phyloP scores from a whole-genome alignment of 2,329 filamentous ascomycete species.

The Neocucurbitaria cava region DNA sequence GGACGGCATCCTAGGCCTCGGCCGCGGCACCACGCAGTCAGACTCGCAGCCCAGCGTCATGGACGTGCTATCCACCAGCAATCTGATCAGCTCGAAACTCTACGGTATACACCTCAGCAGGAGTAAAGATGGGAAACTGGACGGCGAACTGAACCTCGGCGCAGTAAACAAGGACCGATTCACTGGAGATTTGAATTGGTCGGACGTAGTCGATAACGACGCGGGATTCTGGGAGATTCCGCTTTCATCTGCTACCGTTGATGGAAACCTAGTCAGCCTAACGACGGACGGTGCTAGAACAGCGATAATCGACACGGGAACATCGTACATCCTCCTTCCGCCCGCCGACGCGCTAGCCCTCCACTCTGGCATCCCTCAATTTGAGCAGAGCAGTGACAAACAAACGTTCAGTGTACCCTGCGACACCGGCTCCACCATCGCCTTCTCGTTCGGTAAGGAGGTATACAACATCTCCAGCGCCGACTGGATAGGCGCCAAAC shows the following conservation, averaged over 20 bases:
- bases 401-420: constrained; percentile 75
- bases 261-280: constrained; percentile 60
- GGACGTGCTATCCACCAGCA: constrained; percentile 64
- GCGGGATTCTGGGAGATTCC: constrained; percentile 75
- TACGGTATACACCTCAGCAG: constrained; percentile 76
- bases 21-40: constrained; percentile 60
- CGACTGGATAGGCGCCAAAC: constrained; percentile 70
- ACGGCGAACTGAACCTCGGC: constrained; percentile 82
- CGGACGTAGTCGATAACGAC: constrained; percentile 57
- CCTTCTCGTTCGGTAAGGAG: constrained; percentile 71
- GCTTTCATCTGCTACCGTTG: constrained; percentile 69
- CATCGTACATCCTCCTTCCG: constrained; percentile 79
- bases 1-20: constrained; percentile 85
- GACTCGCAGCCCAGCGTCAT: constrained; percentile 69
- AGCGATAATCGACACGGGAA: constrained; percentile 85
- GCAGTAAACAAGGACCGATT: constrained; percentile 71
- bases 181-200: constrained; percentile 73
- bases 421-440: constrained; percentile 65
- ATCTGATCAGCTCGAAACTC: constrained; percentile 68
- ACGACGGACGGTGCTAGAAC: constrained; percentile 50
- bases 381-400: constrained; percentile 59
- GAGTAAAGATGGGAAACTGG: constrained; percentile 67
- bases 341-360: constrained; percentile 69
- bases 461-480: constrained; percentile 70
- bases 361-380: constrained; percentile 71